These are phyloP conservation scores for Zancudomyces culisetae DNA, from an alignment of 371 early-diverging fungal genomes.

Conservation along the genomic window DNA sequence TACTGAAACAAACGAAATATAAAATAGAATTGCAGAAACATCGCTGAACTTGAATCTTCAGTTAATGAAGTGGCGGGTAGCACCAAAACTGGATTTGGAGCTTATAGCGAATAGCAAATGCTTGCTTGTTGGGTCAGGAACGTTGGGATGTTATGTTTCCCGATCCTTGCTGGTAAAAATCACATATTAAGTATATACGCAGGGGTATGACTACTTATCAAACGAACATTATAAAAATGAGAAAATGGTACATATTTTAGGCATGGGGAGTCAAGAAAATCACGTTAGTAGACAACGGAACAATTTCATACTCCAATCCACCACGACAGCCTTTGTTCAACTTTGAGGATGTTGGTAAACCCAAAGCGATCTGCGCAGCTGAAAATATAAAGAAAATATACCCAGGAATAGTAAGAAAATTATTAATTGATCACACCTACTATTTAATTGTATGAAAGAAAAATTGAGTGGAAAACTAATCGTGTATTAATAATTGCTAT, in stretches of 20 bases:
- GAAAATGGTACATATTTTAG: constrained; percentile 25
- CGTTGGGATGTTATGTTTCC: constrained; percentile 85
- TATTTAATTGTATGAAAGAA: not conserved
- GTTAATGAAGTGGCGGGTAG: constrained; percentile 86
- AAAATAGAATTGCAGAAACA: constrained; percentile 46
- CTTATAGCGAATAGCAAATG: constrained; percentile 51
- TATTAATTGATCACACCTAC: constrained; percentile 21
- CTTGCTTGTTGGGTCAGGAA: constrained; percentile 85
- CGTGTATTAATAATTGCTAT: constrained; percentile 27
- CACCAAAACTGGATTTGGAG: constrained; percentile 69
- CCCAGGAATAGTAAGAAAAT: constrained; percentile 27
- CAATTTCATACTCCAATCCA: constrained; percentile 86
- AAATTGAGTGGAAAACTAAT: not conserved
- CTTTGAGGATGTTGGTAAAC: constrained; percentile 63
- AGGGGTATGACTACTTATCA: not conserved
- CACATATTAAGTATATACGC: constrained; percentile 31
- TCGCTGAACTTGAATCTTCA: constrained; percentile 84
- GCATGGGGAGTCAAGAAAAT: constrained; percentile 88
- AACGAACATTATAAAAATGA: not conserved
- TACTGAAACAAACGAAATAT: too few relatives aligned
- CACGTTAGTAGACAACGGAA: constrained; percentile 82
- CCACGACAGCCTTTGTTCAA: constrained; percentile 81
- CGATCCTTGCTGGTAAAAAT: constrained; percentile 17
- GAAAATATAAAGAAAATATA: constrained; percentile 45
- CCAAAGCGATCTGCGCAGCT: constrained; percentile 77